Evolutionary conservation across 208 protist genomes (phyloP).

Genomic region (Angomonas ambiguus): DNA sequence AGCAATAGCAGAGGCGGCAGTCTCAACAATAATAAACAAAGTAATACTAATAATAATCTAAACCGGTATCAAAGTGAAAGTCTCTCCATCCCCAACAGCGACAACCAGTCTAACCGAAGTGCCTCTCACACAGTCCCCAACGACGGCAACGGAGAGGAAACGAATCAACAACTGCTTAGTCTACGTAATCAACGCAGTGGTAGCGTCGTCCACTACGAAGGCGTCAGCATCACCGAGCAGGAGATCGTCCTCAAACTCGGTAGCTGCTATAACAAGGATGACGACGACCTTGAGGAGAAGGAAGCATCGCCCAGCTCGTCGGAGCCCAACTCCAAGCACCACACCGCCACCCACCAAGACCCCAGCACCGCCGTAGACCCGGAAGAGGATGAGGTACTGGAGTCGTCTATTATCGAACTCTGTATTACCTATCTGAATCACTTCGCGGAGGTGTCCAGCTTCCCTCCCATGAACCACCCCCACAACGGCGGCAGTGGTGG

Average conservation of each 20-base stretch:
- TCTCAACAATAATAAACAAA: slow-evolving; percentile 10
- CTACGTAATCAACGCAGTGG: not conserved
- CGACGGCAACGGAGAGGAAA: too few species aligned
- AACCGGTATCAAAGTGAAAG: not conserved
- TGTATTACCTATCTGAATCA: slow-evolving; percentile 43
- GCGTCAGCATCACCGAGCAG: slow-evolving; percentile 9
- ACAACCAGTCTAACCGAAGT: not conserved
- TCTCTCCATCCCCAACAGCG: not conserved
- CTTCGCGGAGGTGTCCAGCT: slow-evolving; percentile 23
- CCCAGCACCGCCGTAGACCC: not conserved
- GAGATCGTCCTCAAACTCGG: slow-evolving; percentile 14
- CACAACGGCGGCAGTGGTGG: not conserved
- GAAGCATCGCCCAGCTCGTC: too few species aligned
- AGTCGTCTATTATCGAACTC: slow-evolving; percentile 16
- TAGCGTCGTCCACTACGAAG: slow-evolving; percentile 12
- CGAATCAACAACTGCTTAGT: too few species aligned
- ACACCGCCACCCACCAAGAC: too few species aligned
- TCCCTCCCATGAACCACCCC: not conserved
- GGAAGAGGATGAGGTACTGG: not conserved
- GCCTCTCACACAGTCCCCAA: too few species aligned
- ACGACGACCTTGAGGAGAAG: not conserved
- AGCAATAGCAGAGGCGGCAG: not conserved
- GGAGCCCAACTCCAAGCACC: too few species aligned
- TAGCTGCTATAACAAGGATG: not conserved
- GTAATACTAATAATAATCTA: not conserved